Evolutionary conservation across 129 eudicot genomes (phyloP), one percentile per base, ranked within the genome.

Genomic region (Flaveria robusta): DNA sequence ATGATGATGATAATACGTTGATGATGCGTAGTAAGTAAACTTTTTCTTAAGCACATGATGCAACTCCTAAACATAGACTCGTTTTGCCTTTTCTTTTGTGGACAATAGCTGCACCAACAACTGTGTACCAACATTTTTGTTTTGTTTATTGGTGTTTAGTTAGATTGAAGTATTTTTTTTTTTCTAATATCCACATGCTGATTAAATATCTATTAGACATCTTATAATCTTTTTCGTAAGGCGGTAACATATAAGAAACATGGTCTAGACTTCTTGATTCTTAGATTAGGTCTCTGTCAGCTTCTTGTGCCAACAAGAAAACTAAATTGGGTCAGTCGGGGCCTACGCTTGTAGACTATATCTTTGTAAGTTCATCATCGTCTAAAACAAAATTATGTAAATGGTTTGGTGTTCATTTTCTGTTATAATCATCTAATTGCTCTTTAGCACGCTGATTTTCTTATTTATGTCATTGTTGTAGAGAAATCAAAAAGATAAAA

Each of bases 401-500:
- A 45, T 58, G 71, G 18, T 50, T 47, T 67, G 16, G 51, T 67
- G 68, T 55, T 77, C 75, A 69, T 43, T 66, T 29, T 52, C 62
- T 54, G 22, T 56, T 59, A 60, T 29, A 68, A 64, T 39, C 34
- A 68, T 47, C 37, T 13, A 7, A 29, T 27, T 54, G 22, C 64
- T 27, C 62, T 67, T 66, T 14, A 49, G 66, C 39, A 72, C 76
- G 45, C 72, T 75, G 56, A 70, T 56, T 52, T 72, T 81, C 54
- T 74, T 82, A 12, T 49, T 29, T 70, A 47, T 81, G 60, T 59
- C 37, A 72, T 13, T 79, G 47, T 88, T 77, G 71, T 62, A 94
- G 98, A 77, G 98, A 94, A 88, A 94, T 91, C 69, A 97, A 91
- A 79, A 97, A 94, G 89, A 84, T 86, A 71, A 97, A 94, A 74